Percentiles rank a stretch among this genome's conserved stretches.
Evolutionary conservation across 2,329 filamentous ascomycete genomes (phyloP).

Genomic region (Talaromyces sp.): DNA sequence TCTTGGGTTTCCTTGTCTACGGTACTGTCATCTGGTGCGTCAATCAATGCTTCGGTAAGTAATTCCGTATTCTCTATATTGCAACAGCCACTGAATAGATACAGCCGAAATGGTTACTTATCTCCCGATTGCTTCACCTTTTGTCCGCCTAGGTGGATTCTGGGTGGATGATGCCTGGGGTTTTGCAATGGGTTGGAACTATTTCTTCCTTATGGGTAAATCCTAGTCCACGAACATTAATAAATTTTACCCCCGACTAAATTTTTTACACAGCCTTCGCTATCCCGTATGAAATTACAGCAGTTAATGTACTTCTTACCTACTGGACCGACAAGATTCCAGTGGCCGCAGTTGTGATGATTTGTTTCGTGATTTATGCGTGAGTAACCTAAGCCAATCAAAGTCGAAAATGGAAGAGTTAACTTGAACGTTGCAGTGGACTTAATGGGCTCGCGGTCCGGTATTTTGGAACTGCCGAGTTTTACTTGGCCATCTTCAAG

Average conservation of each 20-base stretch:
- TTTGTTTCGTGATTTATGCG: constrained; percentile 55
- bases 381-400: constrained; percentile 47
- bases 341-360: constrained; percentile 58
- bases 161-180: constrained; percentile 78
- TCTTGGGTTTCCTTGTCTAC: constrained; percentile 26
- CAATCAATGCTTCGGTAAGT: constrained; percentile 8
- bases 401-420: background rate
- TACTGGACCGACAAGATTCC: constrained; percentile 13
- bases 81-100: background rate
- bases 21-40: constrained; percentile 4
- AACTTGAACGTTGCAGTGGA: constrained; percentile 41
- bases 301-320: constrained; percentile 1
- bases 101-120: constrained; percentile 80
- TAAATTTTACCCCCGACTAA: background rate
- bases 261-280: constrained; percentile 1
- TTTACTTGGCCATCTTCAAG: constrained; percentile 58
- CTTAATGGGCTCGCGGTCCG: constrained; percentile 56
- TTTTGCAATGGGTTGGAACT: constrained; percentile 68
- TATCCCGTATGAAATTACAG: constrained; percentile 10
- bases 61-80: background rate
- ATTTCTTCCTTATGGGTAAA: constrained; percentile 4
- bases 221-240: background rate
- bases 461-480: constrained; percentile 58
- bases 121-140: constrained; percentile 72
- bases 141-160: constrained; percentile 72